Evolutionary conservation across 371 early-diverging fungal species (phyloP).

Genomic region (Dichotomocladium elegans): DNA sequence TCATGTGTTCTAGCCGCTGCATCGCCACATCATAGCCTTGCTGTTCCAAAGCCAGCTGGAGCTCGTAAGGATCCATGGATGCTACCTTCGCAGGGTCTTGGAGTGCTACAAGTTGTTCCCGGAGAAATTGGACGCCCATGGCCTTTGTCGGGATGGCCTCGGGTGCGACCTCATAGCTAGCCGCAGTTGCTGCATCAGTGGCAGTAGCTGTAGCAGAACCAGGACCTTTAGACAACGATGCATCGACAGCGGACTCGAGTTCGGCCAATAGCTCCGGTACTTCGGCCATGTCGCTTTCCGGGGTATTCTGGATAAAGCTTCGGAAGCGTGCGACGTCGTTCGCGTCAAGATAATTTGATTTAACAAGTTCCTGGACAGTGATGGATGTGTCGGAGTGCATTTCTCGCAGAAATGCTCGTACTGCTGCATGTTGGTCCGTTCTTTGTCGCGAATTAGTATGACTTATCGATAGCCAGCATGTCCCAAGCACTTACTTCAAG

Average conservation of each 20-base stretch:
- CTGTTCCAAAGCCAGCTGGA: constrained; percentile 83
- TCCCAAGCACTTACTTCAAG: constrained; percentile 48
- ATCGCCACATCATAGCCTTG: constrained; percentile 78
- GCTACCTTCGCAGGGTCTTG: constrained; percentile 24
- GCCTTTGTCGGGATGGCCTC: constrained; percentile 47
- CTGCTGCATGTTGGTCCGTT: constrained; percentile 50
- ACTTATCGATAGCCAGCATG: neutral
- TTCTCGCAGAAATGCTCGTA: constrained; percentile 60
- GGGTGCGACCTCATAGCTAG: constrained; percentile 16
- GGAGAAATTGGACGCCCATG: constrained; percentile 76
- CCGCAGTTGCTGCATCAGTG: constrained; percentile 1
- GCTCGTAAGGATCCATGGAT: constrained; percentile 62
- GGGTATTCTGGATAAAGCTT: constrained; percentile 19
- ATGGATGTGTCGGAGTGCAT: constrained; percentile 49
- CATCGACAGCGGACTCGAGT: constrained; percentile 26
- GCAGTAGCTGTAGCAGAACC: neutral
- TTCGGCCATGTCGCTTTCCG: constrained; percentile 14
- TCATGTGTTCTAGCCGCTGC: constrained; percentile 62
- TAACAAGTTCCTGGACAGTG: constrained; percentile 36
- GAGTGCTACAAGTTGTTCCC: constrained; percentile 65
- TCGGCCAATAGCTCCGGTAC: constrained; percentile 23
- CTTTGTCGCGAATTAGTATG: constrained; percentile 21
- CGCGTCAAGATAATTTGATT: constrained; percentile 38
- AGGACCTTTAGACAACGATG: neutral
- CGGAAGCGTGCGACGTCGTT: constrained; percentile 43